phyloP scores from a whole-genome alignment of 495 filamentous ascomycete species.

The Neurospora sp. region DNA sequence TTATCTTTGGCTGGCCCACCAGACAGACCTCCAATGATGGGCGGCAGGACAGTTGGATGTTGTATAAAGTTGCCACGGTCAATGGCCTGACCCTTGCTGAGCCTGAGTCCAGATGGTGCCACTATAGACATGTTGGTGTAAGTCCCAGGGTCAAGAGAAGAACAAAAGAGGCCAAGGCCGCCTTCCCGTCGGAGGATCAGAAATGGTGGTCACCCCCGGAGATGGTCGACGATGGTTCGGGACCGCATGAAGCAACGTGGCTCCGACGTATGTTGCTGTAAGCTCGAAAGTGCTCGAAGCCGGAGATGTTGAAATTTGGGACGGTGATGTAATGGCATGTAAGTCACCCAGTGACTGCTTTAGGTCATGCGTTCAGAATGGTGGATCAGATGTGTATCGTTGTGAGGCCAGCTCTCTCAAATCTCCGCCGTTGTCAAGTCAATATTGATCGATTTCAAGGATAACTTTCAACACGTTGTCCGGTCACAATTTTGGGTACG shows the following conservation, averaged over 20 bases:
- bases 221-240: neutral
- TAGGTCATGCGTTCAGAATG: neutral
- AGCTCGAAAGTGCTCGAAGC: neutral
- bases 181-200: neutral
- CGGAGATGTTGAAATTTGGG: neutral
- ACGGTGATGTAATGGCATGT: neutral
- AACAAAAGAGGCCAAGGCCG: neutral
- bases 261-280: neutral
- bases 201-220: neutral
- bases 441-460: neutral
- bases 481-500: neutral
- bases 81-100: neutral
- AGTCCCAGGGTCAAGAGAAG: neutral
- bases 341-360: neutral
- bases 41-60: neutral
- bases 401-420: neutral
- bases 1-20: neutral
- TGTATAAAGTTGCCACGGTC: neutral
- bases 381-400: neutral
- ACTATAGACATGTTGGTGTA: neutral
- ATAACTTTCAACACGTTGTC: neutral
- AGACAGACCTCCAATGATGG: neutral
- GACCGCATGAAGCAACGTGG: neutral
- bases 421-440: neutral
- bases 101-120: neutral